phyloP scores from a whole-genome alignment of 805 yeast genomes.

The Candida pseudofarinosa region DNA sequence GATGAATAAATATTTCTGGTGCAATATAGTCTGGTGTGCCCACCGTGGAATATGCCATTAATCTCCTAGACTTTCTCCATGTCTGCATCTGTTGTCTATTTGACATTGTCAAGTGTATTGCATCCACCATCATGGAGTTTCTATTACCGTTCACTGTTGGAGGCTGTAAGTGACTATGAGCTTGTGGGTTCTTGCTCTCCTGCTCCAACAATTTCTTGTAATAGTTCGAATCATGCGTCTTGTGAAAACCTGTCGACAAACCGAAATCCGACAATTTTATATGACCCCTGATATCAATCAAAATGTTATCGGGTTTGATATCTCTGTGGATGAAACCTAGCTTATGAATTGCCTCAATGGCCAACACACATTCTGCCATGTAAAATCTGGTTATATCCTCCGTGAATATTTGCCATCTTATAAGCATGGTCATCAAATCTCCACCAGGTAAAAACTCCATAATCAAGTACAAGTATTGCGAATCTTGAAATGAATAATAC shows the following conservation, averaged over 20 bases:
- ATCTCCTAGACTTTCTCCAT: constrained; percentile 86
- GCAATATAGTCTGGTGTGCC: constrained; percentile 97
- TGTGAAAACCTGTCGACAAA: constrained; percentile 84
- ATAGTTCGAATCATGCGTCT: constrained; percentile 87
- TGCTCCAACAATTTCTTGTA: constrained; percentile 74
- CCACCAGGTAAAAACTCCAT: constrained; percentile 85
- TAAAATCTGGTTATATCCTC: constrained; percentile 91
- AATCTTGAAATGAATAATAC: constrained; percentile 78
- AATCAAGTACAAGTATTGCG: constrained; percentile 67
- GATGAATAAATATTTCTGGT: constrained; percentile 87
- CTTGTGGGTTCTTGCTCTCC: constrained; percentile 36
- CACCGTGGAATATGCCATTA: constrained; percentile 95
- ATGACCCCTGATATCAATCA: constrained; percentile 76
- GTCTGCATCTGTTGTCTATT: constrained; percentile 94
- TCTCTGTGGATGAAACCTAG: constrained; percentile 95
- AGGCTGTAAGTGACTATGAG: constrained; percentile 21
- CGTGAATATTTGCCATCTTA: constrained; percentile 89
- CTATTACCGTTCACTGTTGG: constrained; percentile 36
- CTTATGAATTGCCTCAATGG: constrained; percentile 90
- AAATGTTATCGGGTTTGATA: constrained; percentile 93
- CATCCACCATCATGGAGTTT: constrained; percentile 85
- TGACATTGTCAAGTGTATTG: constrained; percentile 92
- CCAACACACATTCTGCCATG: constrained; percentile 94
- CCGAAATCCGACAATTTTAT: constrained; percentile 74
- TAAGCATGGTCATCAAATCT: constrained; percentile 90